phyloP scores from a whole-genome alignment of 345 rosid species.

The Physaria fendleri region DNA sequence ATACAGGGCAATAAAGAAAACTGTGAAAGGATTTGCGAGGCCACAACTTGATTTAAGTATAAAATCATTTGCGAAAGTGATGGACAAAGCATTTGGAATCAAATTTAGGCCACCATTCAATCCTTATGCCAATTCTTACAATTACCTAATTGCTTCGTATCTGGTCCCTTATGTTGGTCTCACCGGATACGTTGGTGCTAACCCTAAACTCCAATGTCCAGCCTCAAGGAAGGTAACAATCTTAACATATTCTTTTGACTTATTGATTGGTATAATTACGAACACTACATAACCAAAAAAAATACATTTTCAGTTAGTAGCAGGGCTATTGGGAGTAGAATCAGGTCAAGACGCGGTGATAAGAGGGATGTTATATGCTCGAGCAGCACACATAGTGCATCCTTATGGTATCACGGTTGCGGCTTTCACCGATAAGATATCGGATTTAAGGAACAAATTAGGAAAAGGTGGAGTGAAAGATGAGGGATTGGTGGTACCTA shows the following conservation, averaged over 20 bases:
- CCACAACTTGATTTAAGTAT: conserved; percentile 67
- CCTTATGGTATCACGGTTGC: conserved; percentile 31
- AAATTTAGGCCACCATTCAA: conserved; percentile 56
- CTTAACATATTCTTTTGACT: neutral
- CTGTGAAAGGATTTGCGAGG: conserved; percentile 74
- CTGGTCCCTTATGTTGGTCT: conserved; percentile 76
- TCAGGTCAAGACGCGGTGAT: conserved; percentile 86
- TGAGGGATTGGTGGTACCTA: too few relatives aligned
- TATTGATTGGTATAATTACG: too few relatives aligned
- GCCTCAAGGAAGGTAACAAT: conserved; percentile 45
- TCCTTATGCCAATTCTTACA: conserved; percentile 54
- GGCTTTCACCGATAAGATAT: conserved; percentile 25
- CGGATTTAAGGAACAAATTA: conserved; percentile 19
- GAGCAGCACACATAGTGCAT: conserved; percentile 22
- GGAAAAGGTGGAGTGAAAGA: too few relatives aligned
- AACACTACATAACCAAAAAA: too few relatives aligned
- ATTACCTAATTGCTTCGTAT: conserved; percentile 69
- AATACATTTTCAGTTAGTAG: conserved; percentile 61
- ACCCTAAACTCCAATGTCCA: conserved; percentile 41
- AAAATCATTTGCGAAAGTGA: conserved; percentile 46
- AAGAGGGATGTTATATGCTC: conserved; percentile 46
- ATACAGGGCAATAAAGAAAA: conserved; percentile 68
- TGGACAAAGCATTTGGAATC: conserved; percentile 52
- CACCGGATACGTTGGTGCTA: conserved; percentile 78
- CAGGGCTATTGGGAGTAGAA: conserved; percentile 73